These are phyloP conservation scores for Lotmaria passim DNA, from an alignment of 208 protist species.

Conservation along the genomic window DNA sequence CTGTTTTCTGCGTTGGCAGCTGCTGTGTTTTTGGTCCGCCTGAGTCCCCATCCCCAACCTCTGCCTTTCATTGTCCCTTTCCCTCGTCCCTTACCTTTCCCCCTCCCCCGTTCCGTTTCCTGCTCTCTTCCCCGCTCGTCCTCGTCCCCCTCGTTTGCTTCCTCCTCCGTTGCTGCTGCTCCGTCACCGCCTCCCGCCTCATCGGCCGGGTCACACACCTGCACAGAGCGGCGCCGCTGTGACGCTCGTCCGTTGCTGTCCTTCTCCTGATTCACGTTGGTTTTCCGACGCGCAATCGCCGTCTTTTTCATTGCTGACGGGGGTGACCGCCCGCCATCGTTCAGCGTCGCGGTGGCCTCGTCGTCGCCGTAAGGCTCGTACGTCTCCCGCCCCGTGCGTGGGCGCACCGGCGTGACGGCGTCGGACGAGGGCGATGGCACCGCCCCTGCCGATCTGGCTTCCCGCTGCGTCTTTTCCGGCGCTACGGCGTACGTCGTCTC, in stretches of 20 bases:
- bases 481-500: slow-evolving; percentile 12
- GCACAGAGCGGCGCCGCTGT: slow-evolving; percentile 13
- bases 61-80: not conserved
- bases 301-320: not conserved
- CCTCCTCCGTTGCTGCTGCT: not conserved
- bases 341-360: not conserved
- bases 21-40: not conserved
- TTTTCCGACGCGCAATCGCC: not conserved
- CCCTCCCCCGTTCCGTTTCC: not conserved
- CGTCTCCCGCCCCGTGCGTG: slow-evolving; percentile 3
- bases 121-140: not conserved
- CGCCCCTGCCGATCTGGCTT: not conserved
- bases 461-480: not conserved
- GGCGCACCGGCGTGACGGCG: slow-evolving; percentile 3
- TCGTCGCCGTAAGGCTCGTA: slow-evolving; percentile 25
- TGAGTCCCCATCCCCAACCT: not conserved
- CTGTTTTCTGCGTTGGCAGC: not conserved
- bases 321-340: not conserved
- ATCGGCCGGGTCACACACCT: slow-evolving; percentile 9
- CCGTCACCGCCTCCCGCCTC: not conserved
- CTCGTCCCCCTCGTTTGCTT: not conserved
- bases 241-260: not conserved
- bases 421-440: slow-evolving; percentile 1
- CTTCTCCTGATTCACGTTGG: not conserved
- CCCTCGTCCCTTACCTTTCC: not conserved